These are phyloP conservation scores for Bombardia bombarda DNA, from an alignment of 495 filamentous ascomycete species.

Conservation along the genomic window DNA sequence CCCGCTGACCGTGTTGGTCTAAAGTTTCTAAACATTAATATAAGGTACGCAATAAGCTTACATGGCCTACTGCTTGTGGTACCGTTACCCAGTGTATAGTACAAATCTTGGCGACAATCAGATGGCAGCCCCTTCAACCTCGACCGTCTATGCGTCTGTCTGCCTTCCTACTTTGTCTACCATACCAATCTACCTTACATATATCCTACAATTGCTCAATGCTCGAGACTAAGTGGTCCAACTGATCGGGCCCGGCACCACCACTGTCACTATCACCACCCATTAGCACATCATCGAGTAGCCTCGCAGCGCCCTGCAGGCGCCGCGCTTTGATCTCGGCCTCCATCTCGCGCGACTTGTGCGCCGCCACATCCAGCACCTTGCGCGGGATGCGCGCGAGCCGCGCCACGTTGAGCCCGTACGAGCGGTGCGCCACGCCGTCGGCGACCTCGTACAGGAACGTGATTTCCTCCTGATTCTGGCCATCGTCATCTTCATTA, in stretches of 20 bases:
- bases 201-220: constrained; percentile 38
- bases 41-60: too few species aligned
- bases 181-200: too few species aligned
- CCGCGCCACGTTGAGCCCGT: constrained; percentile 88
- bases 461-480: constrained; percentile 53
- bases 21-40: too few species aligned
- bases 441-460: constrained; percentile 79
- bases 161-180: too few species aligned
- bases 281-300: constrained; percentile 35
- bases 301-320: constrained; percentile 35
- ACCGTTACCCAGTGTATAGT: too few species aligned
- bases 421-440: constrained; percentile 86
- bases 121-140: too few species aligned
- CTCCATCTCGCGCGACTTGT: constrained; percentile 77
- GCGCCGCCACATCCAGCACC: constrained; percentile 68
- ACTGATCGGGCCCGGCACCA: constrained; percentile 27
- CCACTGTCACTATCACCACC: background rate
- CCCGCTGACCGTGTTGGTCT: too few species aligned
- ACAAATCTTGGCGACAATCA: too few species aligned
- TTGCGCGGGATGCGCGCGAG: constrained; percentile 71
- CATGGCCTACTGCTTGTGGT: too few species aligned
- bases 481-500: constrained; percentile 26
- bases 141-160: too few species aligned
- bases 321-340: constrained; percentile 55
- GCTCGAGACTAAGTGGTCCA: constrained; percentile 38